phyloP scores from a whole-genome alignment of 306 rosid species.

The Inga laurina region DNA sequence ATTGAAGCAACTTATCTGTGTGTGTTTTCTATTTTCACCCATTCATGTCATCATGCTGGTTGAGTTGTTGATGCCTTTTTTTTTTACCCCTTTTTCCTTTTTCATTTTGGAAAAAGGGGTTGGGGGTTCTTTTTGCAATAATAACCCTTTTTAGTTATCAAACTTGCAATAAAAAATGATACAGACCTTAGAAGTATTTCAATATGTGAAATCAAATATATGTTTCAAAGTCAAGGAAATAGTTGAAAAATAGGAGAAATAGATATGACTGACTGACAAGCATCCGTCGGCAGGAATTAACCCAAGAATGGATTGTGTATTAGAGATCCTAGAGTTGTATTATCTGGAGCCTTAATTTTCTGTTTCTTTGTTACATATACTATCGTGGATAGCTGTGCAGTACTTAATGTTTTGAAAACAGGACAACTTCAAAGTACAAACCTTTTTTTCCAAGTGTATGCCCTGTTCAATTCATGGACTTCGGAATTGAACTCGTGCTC shows the following conservation, averaged over 20 bases:
- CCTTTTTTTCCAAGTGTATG: no score
- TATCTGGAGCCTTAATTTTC: background rate
- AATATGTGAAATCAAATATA: background rate
- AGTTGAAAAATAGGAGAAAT: background rate
- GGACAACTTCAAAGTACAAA: no score
- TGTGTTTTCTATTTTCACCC: background rate
- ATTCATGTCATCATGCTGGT: constrained; percentile 1
- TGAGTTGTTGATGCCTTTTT: background rate
- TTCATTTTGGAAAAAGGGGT: no score
- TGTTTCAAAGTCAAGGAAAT: constrained; percentile 10
- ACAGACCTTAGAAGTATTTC: constrained; percentile 25
- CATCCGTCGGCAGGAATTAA: constrained; percentile 5
- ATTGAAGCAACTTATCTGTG: constrained; percentile 27
- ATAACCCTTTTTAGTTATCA: background rate
- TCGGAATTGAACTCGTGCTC: background rate
- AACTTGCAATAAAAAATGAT: background rate
- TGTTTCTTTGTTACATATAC: background rate
- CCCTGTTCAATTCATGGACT: background rate
- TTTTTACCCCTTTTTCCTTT: background rate
- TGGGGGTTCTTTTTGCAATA: background rate
- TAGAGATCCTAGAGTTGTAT: background rate
- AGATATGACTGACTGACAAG: background rate
- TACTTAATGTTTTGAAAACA: no score
- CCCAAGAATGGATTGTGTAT: constrained; percentile 1
- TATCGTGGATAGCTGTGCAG: background rate